A percentile compares a stretch with the other conserved stretches of the same genome.
Evolutionary conservation across 768 basidiomycete species (phyloP).

Genomic region (Termitomyces sp.): DNA sequence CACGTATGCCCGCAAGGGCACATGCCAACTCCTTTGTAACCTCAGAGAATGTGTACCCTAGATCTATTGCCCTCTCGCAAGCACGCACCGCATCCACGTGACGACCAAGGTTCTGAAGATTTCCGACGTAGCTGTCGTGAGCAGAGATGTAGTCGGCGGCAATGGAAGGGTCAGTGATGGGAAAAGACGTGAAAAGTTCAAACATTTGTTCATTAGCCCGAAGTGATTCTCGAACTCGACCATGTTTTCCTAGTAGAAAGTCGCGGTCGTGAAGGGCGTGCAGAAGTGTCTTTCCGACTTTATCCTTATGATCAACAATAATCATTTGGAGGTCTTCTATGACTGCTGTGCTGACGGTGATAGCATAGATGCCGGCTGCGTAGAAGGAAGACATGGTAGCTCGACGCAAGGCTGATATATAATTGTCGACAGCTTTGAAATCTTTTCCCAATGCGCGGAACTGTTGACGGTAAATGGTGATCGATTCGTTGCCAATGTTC

Average conservation of each 20-base stretch:
- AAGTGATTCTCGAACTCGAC: slow-evolving; percentile 5
- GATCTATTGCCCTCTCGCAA: slow-evolving; percentile 1
- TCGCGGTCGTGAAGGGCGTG: not conserved
- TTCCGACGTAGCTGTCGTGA: not conserved
- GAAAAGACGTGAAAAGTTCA: not conserved
- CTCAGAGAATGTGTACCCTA: not conserved
- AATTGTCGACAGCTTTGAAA: not conserved
- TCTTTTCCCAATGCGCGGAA: not conserved
- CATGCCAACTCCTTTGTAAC: not conserved
- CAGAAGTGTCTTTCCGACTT: not conserved
- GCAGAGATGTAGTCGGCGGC: slow-evolving; percentile 1
- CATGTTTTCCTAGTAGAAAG: slow-evolving; percentile 5
- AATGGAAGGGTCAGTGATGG: not conserved
- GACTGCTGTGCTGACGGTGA: slow-evolving; percentile 1
- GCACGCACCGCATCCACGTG: not conserved
- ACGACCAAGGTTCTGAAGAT: slow-evolving; percentile 3
- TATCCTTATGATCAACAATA: not conserved
- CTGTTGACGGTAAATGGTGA: not conserved
- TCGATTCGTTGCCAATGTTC: slow-evolving; percentile 1
- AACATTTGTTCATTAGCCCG: not conserved
- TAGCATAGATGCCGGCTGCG: not conserved
- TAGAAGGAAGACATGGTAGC: not conserved
- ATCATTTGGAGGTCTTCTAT: slow-evolving; percentile 1
- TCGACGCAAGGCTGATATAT: slow-evolving; percentile 2
- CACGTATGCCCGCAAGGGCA: not conserved